Conservation (phyloP, 2,329 filamentous ascomycete species). For the Pseudogymnoascus sp. region DNA sequence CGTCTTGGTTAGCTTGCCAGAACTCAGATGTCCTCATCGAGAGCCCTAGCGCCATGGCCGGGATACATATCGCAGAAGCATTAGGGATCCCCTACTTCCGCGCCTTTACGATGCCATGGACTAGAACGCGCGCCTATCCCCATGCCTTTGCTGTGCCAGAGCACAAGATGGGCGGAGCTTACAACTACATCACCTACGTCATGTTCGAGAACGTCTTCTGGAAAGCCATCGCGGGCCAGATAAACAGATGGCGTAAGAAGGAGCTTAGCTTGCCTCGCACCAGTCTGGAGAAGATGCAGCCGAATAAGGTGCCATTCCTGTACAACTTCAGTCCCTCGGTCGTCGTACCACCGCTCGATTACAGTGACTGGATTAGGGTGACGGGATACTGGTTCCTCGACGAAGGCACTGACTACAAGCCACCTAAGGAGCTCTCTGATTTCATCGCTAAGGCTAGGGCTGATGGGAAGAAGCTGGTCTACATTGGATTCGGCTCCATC, state of each 20-base stretch:
- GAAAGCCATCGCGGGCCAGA: constrained; percentile 83
- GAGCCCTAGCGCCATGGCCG: constrained; percentile 92
- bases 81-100: constrained; percentile 91
- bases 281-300: constrained; percentile 81
- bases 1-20: constrained; percentile 78
- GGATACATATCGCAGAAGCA: constrained; percentile 94
- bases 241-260: constrained; percentile 88
- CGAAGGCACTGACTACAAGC: constrained; percentile 63
- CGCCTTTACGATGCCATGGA: constrained; percentile 99
- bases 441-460: constrained; percentile 79
- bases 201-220: constrained; percentile 97
- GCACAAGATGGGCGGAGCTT: constrained; percentile 88
- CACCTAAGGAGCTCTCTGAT: constrained; percentile 65
- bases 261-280: constrained; percentile 74
- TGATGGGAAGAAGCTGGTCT: constrained; percentile 87
- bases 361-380: constrained; percentile 94
- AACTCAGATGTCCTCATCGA: constrained; percentile 88
- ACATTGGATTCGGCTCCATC: constrained; percentile 95
- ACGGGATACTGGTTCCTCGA: constrained; percentile 98
- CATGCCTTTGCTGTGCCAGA: constrained; percentile 93
- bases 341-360: constrained; percentile 90
- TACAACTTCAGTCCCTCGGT: constrained; percentile 96
- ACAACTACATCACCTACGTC: constrained; percentile 92
- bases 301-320: constrained; percentile 94
- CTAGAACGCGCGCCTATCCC: constrained; percentile 86